Evolutionary conservation across 2,329 filamentous ascomycete species (phyloP).

Genomic region (Tolypocladium album): DNA sequence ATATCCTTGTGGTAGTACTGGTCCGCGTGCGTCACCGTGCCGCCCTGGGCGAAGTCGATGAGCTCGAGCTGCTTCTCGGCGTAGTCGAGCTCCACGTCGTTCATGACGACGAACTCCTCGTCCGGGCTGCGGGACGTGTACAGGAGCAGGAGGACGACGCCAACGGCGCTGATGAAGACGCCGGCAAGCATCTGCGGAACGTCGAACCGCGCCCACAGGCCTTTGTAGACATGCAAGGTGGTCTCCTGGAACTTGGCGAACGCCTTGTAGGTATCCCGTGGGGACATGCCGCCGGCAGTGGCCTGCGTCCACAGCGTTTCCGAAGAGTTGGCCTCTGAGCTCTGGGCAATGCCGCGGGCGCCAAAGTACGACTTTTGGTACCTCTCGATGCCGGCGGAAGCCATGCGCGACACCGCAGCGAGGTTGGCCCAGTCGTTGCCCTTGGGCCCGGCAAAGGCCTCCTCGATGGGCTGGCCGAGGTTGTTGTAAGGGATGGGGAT

Average conservation of each 20-base stretch:
- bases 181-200: constrained; percentile 76
- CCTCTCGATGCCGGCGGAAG: constrained; percentile 75
- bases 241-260: constrained; percentile 67
- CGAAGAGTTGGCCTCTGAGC: constrained; percentile 29
- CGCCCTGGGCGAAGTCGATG: constrained; percentile 19
- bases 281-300: constrained; percentile 26
- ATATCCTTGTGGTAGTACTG: constrained; percentile 19
- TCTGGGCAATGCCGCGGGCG: constrained; percentile 57
- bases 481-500: constrained; percentile 96
- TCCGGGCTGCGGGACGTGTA: constrained; percentile 56
- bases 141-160: constrained; percentile 58
- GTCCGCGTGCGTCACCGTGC: constrained; percentile 29
- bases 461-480: constrained; percentile 82
- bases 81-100: constrained; percentile 47
- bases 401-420: constrained; percentile 63
- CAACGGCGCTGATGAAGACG: constrained; percentile 56
- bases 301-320: constrained; percentile 37
- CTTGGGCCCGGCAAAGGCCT: constrained; percentile 68
- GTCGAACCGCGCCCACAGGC: constrained; percentile 88
- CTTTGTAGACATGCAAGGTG: constrained; percentile 69
- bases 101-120: constrained; percentile 41
- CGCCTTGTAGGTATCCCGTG: constrained; percentile 37
- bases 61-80: constrained; percentile 49
- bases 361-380: constrained; percentile 79
- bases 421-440: constrained; percentile 68